Base-by-base conservation (phyloP, 148 eudicot genomes). In the Vaccinium macrocarpon region DNA sequence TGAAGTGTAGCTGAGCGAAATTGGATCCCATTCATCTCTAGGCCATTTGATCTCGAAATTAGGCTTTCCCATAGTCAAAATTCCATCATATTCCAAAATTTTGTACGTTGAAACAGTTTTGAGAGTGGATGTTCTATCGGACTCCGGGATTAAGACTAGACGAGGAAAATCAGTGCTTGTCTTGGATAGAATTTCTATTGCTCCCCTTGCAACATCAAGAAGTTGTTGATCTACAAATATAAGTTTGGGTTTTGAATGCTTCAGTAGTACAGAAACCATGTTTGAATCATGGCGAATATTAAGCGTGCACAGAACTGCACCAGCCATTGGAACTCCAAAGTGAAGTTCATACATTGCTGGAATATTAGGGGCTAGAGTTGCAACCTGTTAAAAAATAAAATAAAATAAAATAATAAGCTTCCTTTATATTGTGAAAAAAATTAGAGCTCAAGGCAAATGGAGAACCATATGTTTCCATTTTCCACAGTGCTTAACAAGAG, bases 241-340 rank as follows among this genome's bases (percentile, higher is more conserved):
- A 32, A 90, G 76, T 85, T 90, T 94, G 56, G 97, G 90, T 25
- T 86, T 86, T 49, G 97, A 92, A 84, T 94, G 97, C 82, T 84
- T 86, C 42, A 94, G 81, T 62, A 92, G 83, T 35, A 87, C 83
- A 6, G 97, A 91, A 55, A 92, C 84, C 93, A 94, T 92, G 48
- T 91, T 52, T 15, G 95, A 84, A 86, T 92, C 94, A 72, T 90
- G 95, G 16, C 97, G 95, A 18, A 80, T 90, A 66, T 94, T 94
- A 56, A 94, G 92, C 2, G 93, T 86, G 74, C 92, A 91, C 25
- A 94, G 88, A 79, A 94, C 87, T 59, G 90, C 97, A 4, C 97
- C 95, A 23, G 94, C 90, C 97, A 94, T 92, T 35, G 97, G 97
- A 77, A 91, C 95, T 23, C 86, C 94, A 85, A 94, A 94, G 71